These are phyloP conservation scores for Lepiota subincarnata DNA, from an alignment of 768 basidiomycete species.

Conservation along the genomic window DNA sequence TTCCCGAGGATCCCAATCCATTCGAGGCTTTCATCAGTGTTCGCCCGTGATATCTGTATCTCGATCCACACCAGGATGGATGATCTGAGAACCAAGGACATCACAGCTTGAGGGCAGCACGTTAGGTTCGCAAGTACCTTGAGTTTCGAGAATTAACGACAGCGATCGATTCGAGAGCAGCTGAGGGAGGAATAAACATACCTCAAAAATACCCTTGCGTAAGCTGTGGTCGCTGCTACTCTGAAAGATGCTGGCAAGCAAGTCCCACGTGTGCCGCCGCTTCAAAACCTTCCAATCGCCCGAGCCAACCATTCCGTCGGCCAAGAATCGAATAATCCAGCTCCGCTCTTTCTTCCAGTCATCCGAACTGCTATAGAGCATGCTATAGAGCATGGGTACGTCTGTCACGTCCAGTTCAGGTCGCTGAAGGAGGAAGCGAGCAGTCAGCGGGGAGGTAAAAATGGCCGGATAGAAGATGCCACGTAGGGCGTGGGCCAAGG, in stretches of 20 bases:
- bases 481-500: constrained; percentile 78
- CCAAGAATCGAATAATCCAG: constrained; percentile 83
- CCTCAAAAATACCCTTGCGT: constrained; percentile 64
- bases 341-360: constrained; percentile 85
- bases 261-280: constrained; percentile 83
- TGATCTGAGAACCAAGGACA: constrained; percentile 67
- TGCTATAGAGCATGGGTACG: constrained; percentile 86
- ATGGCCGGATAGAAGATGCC: constrained; percentile 84
- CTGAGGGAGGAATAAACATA: constrained; percentile 24
- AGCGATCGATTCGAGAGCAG: background rate
- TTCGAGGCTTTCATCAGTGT: constrained; percentile 39
- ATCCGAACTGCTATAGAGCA: constrained; percentile 78
- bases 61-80: constrained; percentile 80
- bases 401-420: constrained; percentile 76
- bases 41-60: constrained; percentile 49
- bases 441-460: constrained; percentile 82
- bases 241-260: constrained; percentile 79
- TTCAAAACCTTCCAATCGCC: constrained; percentile 82
- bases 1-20: constrained; percentile 71
- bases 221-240: constrained; percentile 49
- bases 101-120: constrained; percentile 61
- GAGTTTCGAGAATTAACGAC: background rate
- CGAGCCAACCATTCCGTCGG: constrained; percentile 71
- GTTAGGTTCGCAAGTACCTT: constrained; percentile 77
- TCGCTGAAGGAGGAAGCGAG: constrained; percentile 87